Evolutionary conservation across 352 stramenopile genomes (phyloP), one percentile per base, ranked within the genome.

Genomic region (Phytophthora macrochlamydospora): DNA sequence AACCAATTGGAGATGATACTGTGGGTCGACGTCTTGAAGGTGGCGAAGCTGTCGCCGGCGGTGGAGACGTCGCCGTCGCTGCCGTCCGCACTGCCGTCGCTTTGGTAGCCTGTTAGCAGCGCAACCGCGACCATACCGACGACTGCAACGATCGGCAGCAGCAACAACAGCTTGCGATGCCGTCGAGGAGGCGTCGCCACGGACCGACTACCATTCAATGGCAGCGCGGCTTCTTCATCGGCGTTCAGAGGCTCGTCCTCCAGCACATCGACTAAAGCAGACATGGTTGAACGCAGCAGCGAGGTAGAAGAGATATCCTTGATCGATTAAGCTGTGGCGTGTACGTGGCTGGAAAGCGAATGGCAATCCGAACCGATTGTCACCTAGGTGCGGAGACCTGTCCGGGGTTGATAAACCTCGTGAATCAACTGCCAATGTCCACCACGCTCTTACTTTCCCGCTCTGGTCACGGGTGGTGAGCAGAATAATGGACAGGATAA

Each of bases 131-230:
- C 38, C 57, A 67, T 67, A 14, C 57, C 63, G 38, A 29, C 37
- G 7, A 71, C 59, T 11, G 58, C 56, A 5, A 71, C 38, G 14
- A 66, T 45, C 4, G 45, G 57, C 9, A 71, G 51, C 12, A 67
- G 2, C 7, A 67, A 2, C 9, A 71, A 18, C n/a, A 71, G 46
- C 11, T 67, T 67, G 29, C 63, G 57, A 4, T 71, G 63, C 4
- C 57, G 66, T 35, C 24, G 51, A 7, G 57, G 37, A 35, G 63
- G 63, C 7, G 63, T 55, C 30, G 33, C 63, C 7, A 45, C 40
- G 28, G 32, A 31, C 57, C 44, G 54, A 11, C 37, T 56, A 51
- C 57, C 51, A 31, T 52, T 67, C 35, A 71, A 53, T 4, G 51
- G 63, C 7, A 58, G 11, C 2, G 57, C 60, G 4, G 44, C 51